Evolutionary conservation across 1,284 basidiomycete genomes (phyloP), one percentile per base, ranked within the genome.

Genomic region (Afroboletus lepidellus): DNA sequence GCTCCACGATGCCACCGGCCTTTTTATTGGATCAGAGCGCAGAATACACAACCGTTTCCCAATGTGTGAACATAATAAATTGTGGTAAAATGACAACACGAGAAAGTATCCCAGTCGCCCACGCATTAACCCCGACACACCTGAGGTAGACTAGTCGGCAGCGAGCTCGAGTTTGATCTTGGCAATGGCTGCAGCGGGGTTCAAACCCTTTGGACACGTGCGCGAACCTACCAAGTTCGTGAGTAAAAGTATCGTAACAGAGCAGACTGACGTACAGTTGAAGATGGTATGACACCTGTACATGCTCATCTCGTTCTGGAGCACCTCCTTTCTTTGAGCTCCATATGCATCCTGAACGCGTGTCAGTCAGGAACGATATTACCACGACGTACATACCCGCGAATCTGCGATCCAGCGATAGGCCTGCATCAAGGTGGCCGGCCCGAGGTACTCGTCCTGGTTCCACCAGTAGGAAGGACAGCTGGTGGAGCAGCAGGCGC

Each of bases 391-490:
- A 78, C 84, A 45, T 64, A 90, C 90, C 63, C 95, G 78, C 55
- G 94, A 97, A 73, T 99, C 96, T 11, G 95, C 94, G 72, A 99
- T 97, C 96, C 96, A 99, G 63, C 95, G 81, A 74, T 94, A 94
- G 0, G 92, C 90, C 66, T 92, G 89, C 94, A 98, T 95, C 62
- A 98, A 79, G 0, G 94, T 94, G 9, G 95, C 96, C 7, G 96
- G 96, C 44, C 96, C 95, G 45, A 98, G 87, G 75, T 98, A 99
- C 73, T 94, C 90, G 70, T 99, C 94, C 77, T 96, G 92, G 77
- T 98, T 98, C 96, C 96, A 98, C 96, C 96, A 98, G 77, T 98
- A 98, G 53, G 81, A 85, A 4, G 93, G 94, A 81, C 95, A 98
- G 46, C 90, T 93, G 0, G 95, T 98, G 41, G 93, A 94, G 78